Percentiles rank a stretch among this genome's conserved stretches.
Conservation (phyloP, 805 yeast species). For the Jamesozyma jinghongensis region DNA sequence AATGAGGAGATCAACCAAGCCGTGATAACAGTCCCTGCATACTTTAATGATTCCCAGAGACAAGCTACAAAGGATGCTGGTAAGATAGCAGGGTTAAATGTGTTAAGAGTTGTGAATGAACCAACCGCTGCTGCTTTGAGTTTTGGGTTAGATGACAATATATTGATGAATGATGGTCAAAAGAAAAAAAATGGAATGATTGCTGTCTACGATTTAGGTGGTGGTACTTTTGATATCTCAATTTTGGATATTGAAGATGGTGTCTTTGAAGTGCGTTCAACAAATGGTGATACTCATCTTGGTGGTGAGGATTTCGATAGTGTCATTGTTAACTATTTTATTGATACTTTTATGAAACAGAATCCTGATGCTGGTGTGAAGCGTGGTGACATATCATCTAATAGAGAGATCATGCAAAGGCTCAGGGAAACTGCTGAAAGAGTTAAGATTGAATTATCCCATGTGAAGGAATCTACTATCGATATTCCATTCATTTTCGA, state of each 20-base stretch:
- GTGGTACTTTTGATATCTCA: slow-evolving; percentile 80
- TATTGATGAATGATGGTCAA: slow-evolving; percentile 27
- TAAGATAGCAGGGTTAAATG: slow-evolving; percentile 62
- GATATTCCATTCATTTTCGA: slow-evolving; percentile 61
- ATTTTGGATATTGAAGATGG: slow-evolving; percentile 71
- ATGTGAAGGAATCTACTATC: slow-evolving; percentile 50
- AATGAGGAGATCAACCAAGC: slow-evolving; percentile 52
- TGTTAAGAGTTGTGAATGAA: slow-evolving; percentile 68
- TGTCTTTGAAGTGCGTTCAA: slow-evolving; percentile 72
- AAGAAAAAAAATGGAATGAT: slow-evolving; percentile 30
- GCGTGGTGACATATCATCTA: slow-evolving; percentile 31
- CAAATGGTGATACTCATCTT: slow-evolving; percentile 76
- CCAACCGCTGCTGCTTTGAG: slow-evolving; percentile 85
- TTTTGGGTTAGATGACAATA: slow-evolving; percentile 50
- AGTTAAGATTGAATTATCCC: slow-evolving; percentile 67
- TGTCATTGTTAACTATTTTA: slow-evolving; percentile 46
- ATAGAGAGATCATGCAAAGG: slow-evolving; percentile 58
- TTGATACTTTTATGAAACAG: slow-evolving; percentile 47
- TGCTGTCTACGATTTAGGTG: slow-evolving; percentile 66
- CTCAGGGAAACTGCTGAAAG: slow-evolving; percentile 72
- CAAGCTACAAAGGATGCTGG: slow-evolving; percentile 82
- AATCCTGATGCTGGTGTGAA: slow-evolving; percentile 35
- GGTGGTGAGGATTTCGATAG: slow-evolving; percentile 85
- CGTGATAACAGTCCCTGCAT: slow-evolving; percentile 79
- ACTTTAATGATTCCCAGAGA: slow-evolving; percentile 73